Conservation (phyloP, 139 green algal species). For the Coelastrella sp. region DNA sequence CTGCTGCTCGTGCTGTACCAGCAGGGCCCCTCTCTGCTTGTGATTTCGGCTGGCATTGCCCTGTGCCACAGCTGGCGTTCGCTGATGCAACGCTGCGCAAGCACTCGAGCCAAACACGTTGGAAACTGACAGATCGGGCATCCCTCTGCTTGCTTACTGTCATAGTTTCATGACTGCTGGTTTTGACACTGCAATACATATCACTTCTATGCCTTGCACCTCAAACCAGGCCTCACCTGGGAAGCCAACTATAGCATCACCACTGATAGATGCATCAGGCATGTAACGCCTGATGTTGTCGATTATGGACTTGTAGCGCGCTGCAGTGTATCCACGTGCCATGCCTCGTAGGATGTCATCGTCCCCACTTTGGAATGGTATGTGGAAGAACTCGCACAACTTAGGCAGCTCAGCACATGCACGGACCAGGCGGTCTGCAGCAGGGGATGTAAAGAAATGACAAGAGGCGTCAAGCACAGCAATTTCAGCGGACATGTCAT, state of each 20-base stretch:
- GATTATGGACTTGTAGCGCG: slow-evolving; percentile 91
- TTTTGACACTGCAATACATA: neutral
- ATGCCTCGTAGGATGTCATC: slow-evolving; percentile 94
- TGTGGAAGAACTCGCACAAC: slow-evolving; percentile 99
- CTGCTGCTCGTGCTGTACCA: too few relatives aligned
- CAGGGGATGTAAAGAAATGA: neutral
- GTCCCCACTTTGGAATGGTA: slow-evolving; percentile 97
- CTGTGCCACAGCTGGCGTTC: too few relatives aligned
- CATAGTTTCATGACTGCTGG: too few relatives aligned
- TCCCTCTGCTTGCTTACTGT: too few relatives aligned
- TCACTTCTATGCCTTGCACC: neutral
- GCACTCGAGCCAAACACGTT: too few relatives aligned
- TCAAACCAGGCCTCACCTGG: slow-evolving; percentile 70
- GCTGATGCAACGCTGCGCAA: too few relatives aligned
- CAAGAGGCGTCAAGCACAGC: neutral
- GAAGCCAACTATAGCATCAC: slow-evolving; percentile 98
- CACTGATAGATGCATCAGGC: slow-evolving; percentile 93
- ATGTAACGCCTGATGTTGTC: slow-evolving; percentile 96
- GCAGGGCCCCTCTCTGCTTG: too few relatives aligned
- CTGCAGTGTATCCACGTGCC: slow-evolving; percentile 91
- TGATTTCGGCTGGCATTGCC: too few relatives aligned
- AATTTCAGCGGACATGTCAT: too few relatives aligned
- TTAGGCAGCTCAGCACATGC: slow-evolving; percentile 95
- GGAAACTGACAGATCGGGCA: too few relatives aligned
- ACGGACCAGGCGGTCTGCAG: slow-evolving; percentile 88